Base-by-base conservation (phyloP, 306 rosid genomes). In the Lagenaria siceraria region DNA sequence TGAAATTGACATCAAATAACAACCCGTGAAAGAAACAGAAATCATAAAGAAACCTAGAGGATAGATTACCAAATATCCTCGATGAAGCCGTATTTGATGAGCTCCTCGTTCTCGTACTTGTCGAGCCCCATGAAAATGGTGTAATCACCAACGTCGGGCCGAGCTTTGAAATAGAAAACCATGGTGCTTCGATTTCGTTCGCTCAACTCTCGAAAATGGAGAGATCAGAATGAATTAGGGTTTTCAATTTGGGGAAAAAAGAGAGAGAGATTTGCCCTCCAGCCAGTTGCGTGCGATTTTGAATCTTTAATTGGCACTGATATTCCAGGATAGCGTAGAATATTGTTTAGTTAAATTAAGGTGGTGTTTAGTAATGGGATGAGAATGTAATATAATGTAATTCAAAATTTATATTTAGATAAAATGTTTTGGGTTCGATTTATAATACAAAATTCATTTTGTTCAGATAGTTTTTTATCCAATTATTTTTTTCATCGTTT, bases 61-160 rank as follows among this genome's bases (percentile, higher is more conserved):
- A 7, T 8, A 74, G 72, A 49, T 74, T 87, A 92, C 99, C 99
- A 96, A 68, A 96, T 84, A 78, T 96, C 99, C 87, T 96, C 99
- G 60, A 87, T 86, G 75, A 96, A 90, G 75, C 98, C 99, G 54
- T 87, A 96, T 81, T 90, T 96, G 92, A 96, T 96, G 85, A 96
- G 99, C 83, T 96, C 99, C 87, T 96, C 99, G 72, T 96, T 96
- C 92, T 96, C 99, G 86, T 25, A 78, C 85, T 96, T 96, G 88
- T 96, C 99, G 68, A 92, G 99, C 1, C 99, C 99, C 99, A 96
- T 96, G 92, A 96, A 92, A 82, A 96, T 92, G 83, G 94, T 88
- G 89, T 66, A 96, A 82, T 96, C 99, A 49, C 99, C 99, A 9
- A 80, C 90, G 83, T 96, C 99, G 0, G 98, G 90, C 68, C 99